These are phyloP conservation scores for Lenwebbia sp. DNA, from an alignment of 345 rosid genomes.

Conservation along the genomic window DNA sequence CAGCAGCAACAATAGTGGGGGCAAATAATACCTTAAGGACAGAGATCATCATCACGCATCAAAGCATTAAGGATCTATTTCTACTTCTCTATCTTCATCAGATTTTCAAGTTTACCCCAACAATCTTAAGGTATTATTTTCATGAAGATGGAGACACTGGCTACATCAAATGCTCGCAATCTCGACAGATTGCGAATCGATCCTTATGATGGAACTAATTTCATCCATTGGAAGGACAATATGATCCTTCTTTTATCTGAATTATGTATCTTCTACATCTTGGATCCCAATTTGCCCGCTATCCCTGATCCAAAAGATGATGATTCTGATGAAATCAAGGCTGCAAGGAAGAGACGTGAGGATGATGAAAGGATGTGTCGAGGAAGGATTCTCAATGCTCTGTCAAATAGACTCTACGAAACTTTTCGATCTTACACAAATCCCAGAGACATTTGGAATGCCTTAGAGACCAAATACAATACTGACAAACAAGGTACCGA, in stretches of 20 bases:
- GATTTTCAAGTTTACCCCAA: not conserved
- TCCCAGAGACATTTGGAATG: not conserved
- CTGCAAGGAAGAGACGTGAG: not conserved
- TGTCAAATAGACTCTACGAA: not conserved
- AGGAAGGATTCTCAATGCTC: not conserved
- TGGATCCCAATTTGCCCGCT: not conserved
- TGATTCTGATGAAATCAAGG: too few relatives aligned
- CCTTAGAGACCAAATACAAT: not conserved
- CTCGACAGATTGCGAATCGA: too few relatives aligned
- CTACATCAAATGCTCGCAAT: too few relatives aligned
- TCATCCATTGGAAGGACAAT: not conserved
- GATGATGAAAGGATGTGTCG: not conserved
- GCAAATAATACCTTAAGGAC: not conserved
- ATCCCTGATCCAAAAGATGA: too few relatives aligned
- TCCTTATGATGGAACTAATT: too few relatives aligned
- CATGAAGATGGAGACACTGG: too few relatives aligned
- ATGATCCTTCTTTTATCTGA: too few relatives aligned
- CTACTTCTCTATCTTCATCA: not conserved
- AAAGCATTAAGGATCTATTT: not conserved
- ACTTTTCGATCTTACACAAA: not conserved
- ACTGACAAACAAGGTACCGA: fast-evolving
- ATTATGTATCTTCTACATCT: not conserved
- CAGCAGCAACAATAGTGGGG: fast-evolving
- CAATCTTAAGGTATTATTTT: too few relatives aligned
- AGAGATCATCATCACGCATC: not conserved